Evolutionary conservation across 2,329 filamentous ascomycete genomes (phyloP), one percentile per base, ranked within the genome.

Genomic region (Myotisia sp.): DNA sequence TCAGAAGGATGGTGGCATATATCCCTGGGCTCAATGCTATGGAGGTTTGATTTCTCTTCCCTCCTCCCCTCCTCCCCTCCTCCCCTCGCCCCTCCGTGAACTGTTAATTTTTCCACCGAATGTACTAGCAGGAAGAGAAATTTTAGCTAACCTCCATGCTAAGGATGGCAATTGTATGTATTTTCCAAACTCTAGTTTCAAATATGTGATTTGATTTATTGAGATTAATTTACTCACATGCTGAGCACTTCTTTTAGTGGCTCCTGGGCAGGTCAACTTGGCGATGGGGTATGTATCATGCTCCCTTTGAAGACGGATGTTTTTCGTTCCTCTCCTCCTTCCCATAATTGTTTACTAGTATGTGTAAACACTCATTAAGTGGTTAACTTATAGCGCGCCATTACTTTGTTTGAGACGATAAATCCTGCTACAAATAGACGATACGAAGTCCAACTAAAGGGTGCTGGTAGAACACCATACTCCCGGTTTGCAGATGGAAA

Each of bases 21-120:
- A 98, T 54, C 87, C 90, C 0, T 98, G 90, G 90, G 86, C 90
- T 20, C 90, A 98, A 60, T 95, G 90, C 61, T 98, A 98, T 55
- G 90, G 90, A 37, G 87, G 87, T 37, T 44, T 44, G 49, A n/a
- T 47, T 74, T 70, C 50, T 68, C 5, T 23, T 26, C 14, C 14
- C 18, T 13, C n/a, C 17, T 20, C 10, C 17, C 16, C 31, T 43
- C 33, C n/a, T n/a, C n/a, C n/a, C 43, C 18, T 40, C 19, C 13
- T 23, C 24, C 10, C 16, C 10, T 10, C 19, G 18, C 19, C 9
- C 8, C 13, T 8, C 4, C 13, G 20, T 14, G 22, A 14, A 32
- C 8, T 7, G 13, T 21, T 10, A 7, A 5, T 32, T 6, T 32
- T 23, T 21, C n/a, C n/a, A 7, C n/a, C 7, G n/a, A n/a, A 29